phyloP scores from a whole-genome alignment of 2,329 filamentous ascomycete genomes.

The Ambrosiella beaveri region DNA sequence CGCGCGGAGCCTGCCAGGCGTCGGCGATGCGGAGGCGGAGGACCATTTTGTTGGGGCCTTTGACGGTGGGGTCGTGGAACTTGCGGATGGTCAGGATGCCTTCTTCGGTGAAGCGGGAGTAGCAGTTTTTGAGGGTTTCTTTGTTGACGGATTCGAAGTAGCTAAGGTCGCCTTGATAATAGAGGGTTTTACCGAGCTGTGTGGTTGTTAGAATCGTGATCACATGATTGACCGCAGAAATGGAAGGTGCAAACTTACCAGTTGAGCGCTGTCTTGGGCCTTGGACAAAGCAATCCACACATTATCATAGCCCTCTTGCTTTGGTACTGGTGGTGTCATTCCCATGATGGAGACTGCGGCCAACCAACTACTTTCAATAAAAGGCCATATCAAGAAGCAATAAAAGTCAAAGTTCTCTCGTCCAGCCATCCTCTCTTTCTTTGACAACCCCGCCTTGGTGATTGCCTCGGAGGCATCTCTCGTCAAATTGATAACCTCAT shows the following conservation, averaged over 20 bases:
- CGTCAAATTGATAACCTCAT: conserved; percentile 52
- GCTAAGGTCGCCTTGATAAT: conserved; percentile 88
- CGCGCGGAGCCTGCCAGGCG: conserved; percentile 57
- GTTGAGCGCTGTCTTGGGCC: conserved; percentile 64
- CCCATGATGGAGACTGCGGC: conserved; percentile 78
- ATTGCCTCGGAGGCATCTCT: conserved; percentile 27
- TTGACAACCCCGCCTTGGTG: conserved; percentile 54
- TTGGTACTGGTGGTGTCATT: conserved; percentile 48
- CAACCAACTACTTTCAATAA: conserved; percentile 88
- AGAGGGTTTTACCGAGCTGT: conserved; percentile 83
- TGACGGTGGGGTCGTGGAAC: conserved; percentile 35
- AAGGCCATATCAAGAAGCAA: conserved; percentile 96
- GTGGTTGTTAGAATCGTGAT: conserved; percentile 10
- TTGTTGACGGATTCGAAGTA: conserved; percentile 99
- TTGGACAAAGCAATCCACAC: conserved; percentile 60
- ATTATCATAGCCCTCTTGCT: conserved; percentile 31
- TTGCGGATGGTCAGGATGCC: conserved; percentile 67
- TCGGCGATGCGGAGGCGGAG: conserved; percentile 50
- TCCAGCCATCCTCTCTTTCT: conserved; percentile 57
- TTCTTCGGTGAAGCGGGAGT: conserved; percentile 74
- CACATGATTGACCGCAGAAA: conserved; percentile 7
- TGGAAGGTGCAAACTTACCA: conserved; percentile 34
- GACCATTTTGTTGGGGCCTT: conserved; percentile 29
- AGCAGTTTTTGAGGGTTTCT: conserved; percentile 89
- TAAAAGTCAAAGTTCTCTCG: conserved; percentile 97